Conservation (phyloP, 2,329 filamentous ascomycete species). For the Cladophialophora immunda region DNA sequence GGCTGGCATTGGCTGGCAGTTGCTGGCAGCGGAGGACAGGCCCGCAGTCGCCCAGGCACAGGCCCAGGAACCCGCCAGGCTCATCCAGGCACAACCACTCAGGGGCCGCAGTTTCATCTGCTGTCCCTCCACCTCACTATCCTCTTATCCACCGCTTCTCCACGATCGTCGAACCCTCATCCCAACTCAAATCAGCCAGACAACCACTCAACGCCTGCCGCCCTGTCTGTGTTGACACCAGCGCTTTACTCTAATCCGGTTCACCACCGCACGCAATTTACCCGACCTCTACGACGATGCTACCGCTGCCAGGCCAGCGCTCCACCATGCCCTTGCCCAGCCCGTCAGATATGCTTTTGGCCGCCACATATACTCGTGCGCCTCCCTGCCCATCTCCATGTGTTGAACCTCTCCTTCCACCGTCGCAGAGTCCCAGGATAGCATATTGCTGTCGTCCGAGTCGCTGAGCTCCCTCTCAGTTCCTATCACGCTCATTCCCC, state of each 20-base stretch:
- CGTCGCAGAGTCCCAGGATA: conserved; percentile 23
- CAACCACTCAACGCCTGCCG: conserved; percentile 23
- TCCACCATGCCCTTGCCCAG: conserved; percentile 19
- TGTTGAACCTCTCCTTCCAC: conserved; percentile 38
- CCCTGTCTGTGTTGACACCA: conserved; percentile 24
- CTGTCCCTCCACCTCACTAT: background rate
- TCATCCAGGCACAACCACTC: conserved; percentile 7
- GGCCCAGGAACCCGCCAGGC: background rate
- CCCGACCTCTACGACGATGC: conserved; percentile 11
- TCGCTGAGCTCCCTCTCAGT: conserved; percentile 39
- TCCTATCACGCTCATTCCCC: conserved; percentile 18
- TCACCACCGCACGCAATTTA: conserved; percentile 30
- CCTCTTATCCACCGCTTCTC: conserved; percentile 15
- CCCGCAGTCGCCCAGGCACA: background rate
- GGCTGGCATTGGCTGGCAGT: conserved; percentile 33
- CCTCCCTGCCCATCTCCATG: conserved; percentile 27
- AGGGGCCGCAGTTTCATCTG: conserved; percentile 18
- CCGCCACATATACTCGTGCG: conserved; percentile 35
- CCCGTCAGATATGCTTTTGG: conserved; percentile 23
- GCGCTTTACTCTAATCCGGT: conserved; percentile 23
- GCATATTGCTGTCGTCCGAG: conserved; percentile 37
- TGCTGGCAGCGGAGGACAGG: conserved; percentile 27
- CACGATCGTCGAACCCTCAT: conserved; percentile 25
- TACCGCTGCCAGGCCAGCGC: conserved; percentile 23
- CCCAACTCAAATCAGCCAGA: conserved; percentile 28